Conservation (phyloP, 2,329 filamentous ascomycete genomes). For the Lachnellula arida region DNA sequence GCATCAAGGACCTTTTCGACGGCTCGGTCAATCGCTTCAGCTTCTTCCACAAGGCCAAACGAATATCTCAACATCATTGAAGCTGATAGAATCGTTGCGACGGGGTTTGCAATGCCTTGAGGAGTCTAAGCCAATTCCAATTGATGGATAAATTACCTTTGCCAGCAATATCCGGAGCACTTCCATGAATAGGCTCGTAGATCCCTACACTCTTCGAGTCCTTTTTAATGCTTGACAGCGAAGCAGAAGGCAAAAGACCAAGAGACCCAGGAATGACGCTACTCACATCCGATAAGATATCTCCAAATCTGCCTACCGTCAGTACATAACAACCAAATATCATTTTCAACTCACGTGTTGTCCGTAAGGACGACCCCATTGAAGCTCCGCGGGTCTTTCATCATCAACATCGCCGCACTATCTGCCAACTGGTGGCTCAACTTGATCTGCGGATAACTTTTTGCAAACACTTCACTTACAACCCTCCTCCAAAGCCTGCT, state of each 20-base stretch:
- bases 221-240: constrained; percentile 60
- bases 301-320: constrained; percentile 83
- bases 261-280: constrained; percentile 86
- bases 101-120: constrained; percentile 81
- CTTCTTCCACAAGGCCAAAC: constrained; percentile 69
- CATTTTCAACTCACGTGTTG: constrained; percentile 43
- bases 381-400: constrained; percentile 80
- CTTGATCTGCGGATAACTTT: constrained; percentile 80
- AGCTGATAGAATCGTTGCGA: constrained; percentile 84
- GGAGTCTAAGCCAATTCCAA: not conserved
- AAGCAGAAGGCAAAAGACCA: constrained; percentile 79
- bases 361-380: constrained; percentile 87
- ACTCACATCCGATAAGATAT: constrained; percentile 90
- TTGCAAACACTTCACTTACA: constrained; percentile 73
- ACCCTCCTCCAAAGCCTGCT: constrained; percentile 82
- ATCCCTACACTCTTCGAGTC: constrained; percentile 47
- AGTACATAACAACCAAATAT: constrained; percentile 69
- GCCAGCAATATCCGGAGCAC: constrained; percentile 85
- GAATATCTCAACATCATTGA: constrained; percentile 96
- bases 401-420: constrained; percentile 88
- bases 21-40: constrained; percentile 70
- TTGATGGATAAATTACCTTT: not conserved
- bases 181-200: constrained; percentile 93
- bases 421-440: constrained; percentile 87
- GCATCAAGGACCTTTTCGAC: constrained; percentile 64